These are phyloP conservation scores for Lentinula novae-zelandiae DNA, from an alignment of 1,284 basidiomycete genomes.

Conservation along the genomic window DNA sequence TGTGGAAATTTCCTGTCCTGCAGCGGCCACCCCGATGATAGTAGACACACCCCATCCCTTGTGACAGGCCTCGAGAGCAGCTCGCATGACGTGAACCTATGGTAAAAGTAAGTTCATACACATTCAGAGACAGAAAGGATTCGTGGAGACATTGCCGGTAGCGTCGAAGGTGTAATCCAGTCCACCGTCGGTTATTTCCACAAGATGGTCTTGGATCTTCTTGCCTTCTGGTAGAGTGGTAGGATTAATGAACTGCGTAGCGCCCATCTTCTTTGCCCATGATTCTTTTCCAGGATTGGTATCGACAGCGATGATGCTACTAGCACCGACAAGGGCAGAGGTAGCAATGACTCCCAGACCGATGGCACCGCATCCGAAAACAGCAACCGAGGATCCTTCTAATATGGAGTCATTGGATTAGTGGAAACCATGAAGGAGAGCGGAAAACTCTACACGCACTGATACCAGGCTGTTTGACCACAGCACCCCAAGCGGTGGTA, in stretches of 20 bases:
- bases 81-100: constrained; percentile 87
- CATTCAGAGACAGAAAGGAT: neutral
- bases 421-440: neutral
- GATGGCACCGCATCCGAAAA: constrained; percentile 96
- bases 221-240: constrained; percentile 70
- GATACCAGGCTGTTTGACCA: constrained; percentile 76
- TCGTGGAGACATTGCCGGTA: constrained; percentile 79
- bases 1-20: constrained; percentile 97
- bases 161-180: constrained; percentile 97
- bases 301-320: constrained; percentile 91
- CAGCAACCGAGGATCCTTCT: constrained; percentile 86
- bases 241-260: constrained; percentile 96
- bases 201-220: constrained; percentile 84
- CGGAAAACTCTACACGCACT: constrained; percentile 45
- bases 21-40: constrained; percentile 91
- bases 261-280: constrained; percentile 94
- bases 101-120: neutral
- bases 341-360: constrained; percentile 92
- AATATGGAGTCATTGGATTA: constrained; percentile 9
- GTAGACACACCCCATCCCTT: constrained; percentile 99
- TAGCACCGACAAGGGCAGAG: constrained; percentile 73
- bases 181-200: constrained; percentile 95
- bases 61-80: constrained; percentile 95
- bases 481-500: constrained; percentile 95
- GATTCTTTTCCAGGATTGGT: constrained; percentile 82